phyloP scores from a whole-genome alignment of 305 asterid genomes.

The Fraxinus nigra region DNA sequence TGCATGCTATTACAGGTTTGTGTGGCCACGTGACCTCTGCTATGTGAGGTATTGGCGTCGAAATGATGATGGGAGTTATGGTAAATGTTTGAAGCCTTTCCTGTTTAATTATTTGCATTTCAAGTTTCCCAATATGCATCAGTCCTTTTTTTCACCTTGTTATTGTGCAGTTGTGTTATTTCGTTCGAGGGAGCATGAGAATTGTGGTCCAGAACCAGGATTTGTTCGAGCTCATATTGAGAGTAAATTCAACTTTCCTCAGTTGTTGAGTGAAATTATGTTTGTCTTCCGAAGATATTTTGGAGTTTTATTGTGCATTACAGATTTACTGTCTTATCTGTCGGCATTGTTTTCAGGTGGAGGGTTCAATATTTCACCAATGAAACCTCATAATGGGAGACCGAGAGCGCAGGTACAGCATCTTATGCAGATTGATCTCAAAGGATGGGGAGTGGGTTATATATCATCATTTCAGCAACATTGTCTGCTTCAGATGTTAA shows the following conservation, averaged over 20 bases:
- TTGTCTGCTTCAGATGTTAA: slow-evolving; percentile 96
- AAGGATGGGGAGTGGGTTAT: slow-evolving; percentile 98
- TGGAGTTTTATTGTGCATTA: neutral
- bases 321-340: slow-evolving; percentile 12
- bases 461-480: slow-evolving; percentile 89
- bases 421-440: slow-evolving; percentile 96
- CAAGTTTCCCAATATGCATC: slow-evolving; percentile 10
- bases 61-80: slow-evolving; percentile 99
- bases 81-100: slow-evolving; percentile 40
- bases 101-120: slow-evolving; percentile 21
- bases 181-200: slow-evolving; percentile 94
- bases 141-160: slow-evolving; percentile 24
- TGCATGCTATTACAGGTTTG: slow-evolving; percentile 55
- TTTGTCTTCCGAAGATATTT: slow-evolving; percentile 9
- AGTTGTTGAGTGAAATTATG: slow-evolving; percentile 19
- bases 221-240: slow-evolving; percentile 93
- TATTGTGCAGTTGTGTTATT: slow-evolving; percentile 84
- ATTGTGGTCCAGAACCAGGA: slow-evolving; percentile 96
- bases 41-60: slow-evolving; percentile 99
- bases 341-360: slow-evolving; percentile 62
- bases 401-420: slow-evolving; percentile 98
- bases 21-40: slow-evolving; percentile 99
- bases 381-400: slow-evolving; percentile 83
- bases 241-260: slow-evolving; percentile 55
- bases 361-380: slow-evolving; percentile 90